Evolutionary conservation across 2,329 filamentous ascomycete genomes (phyloP).

Genomic region (Nemania sp.): DNA sequence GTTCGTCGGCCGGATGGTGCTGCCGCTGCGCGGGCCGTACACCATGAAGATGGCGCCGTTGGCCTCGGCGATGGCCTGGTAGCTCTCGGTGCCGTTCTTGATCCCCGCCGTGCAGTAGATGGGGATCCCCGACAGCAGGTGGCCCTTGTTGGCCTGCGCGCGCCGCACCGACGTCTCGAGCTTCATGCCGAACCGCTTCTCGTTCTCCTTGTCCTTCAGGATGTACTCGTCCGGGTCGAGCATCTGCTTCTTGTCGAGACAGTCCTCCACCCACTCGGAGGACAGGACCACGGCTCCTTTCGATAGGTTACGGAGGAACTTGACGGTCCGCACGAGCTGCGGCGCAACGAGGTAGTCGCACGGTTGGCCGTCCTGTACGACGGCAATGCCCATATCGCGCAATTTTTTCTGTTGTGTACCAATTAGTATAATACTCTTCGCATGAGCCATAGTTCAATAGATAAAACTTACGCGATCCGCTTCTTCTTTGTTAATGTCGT

Average conservation of each 20-base stretch:
- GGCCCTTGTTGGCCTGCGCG: slow-evolving; percentile 75
- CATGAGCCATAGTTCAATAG: slow-evolving; percentile 7
- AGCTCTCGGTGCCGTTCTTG: slow-evolving; percentile 80
- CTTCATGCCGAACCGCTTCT: slow-evolving; percentile 70
- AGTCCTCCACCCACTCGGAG: slow-evolving; percentile 76
- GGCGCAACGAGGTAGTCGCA: slow-evolving; percentile 90
- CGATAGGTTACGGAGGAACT: slow-evolving; percentile 88
- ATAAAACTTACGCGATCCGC: slow-evolving; percentile 76
- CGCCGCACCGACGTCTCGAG: slow-evolving; percentile 69
- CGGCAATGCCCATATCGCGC: slow-evolving; percentile 78
- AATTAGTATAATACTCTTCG: slow-evolving; percentile 26
- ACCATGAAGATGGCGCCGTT: slow-evolving; percentile 84
- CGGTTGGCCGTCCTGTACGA: slow-evolving; percentile 73
- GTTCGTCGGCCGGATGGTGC: slow-evolving; percentile 66
- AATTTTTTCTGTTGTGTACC: slow-evolving; percentile 67
- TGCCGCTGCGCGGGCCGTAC: slow-evolving; percentile 73
- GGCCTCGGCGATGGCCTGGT: slow-evolving; percentile 80
- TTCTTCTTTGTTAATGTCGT: slow-evolving; percentile 73
- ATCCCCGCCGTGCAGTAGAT: slow-evolving; percentile 86
- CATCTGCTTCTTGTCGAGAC: slow-evolving; percentile 68
- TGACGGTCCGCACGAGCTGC: slow-evolving; percentile 83
- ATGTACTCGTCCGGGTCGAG: slow-evolving; percentile 67
- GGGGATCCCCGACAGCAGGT: slow-evolving; percentile 72
- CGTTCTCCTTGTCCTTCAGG: slow-evolving; percentile 72
- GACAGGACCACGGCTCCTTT: slow-evolving; percentile 77